Percentiles rank a stretch among this genome's conserved stretches.
Conservation (phyloP, 306 rosid genomes). For the Cicer cuneatum region DNA sequence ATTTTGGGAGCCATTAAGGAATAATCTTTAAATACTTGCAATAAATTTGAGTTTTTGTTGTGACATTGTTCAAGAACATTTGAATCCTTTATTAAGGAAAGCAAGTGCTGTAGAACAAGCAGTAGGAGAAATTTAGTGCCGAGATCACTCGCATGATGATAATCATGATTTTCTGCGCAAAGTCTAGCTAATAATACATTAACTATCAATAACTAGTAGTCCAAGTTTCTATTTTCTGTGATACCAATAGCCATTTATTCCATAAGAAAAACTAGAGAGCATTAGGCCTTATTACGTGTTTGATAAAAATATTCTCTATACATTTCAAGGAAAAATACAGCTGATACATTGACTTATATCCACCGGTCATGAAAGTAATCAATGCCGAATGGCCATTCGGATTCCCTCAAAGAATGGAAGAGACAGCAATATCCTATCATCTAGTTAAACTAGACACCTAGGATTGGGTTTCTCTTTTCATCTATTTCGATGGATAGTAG, state of each 20-base stretch:
- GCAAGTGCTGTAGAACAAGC: constrained; percentile 8
- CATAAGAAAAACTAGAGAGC: constrained; percentile 35
- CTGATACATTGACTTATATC: constrained; percentile 41
- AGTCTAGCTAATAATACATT: background rate
- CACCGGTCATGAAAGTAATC: constrained; percentile 27
- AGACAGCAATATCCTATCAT: constrained; percentile 34
- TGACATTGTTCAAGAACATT: constrained; percentile 3
- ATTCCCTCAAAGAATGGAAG: constrained; percentile 48
- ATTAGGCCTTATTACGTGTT: constrained; percentile 13
- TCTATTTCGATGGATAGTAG: constrained; percentile 81
- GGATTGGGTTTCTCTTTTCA: constrained; percentile 91
- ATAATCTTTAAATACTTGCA: constrained; percentile 24
- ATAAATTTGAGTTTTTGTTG: background rate
- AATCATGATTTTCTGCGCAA: background rate
- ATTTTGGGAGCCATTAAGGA: constrained; percentile 24
- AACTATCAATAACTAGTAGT: constrained; percentile 16
- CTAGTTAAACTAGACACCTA: constrained; percentile 39
- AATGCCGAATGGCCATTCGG: constrained; percentile 26
- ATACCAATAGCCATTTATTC: constrained; percentile 20
- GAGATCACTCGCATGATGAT: background rate
- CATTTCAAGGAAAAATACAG: constrained; percentile 27
- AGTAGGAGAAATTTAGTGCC: background rate
- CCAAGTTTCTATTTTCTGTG: constrained; percentile 7
- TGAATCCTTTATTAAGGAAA: constrained; percentile 12
- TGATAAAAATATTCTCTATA: constrained; percentile 41